Percentiles rank a stretch among this genome's conserved stretches.
Evolutionary conservation across 1,284 basidiomycete species (phyloP).

Genomic region (Thelephora terrestris): DNA sequence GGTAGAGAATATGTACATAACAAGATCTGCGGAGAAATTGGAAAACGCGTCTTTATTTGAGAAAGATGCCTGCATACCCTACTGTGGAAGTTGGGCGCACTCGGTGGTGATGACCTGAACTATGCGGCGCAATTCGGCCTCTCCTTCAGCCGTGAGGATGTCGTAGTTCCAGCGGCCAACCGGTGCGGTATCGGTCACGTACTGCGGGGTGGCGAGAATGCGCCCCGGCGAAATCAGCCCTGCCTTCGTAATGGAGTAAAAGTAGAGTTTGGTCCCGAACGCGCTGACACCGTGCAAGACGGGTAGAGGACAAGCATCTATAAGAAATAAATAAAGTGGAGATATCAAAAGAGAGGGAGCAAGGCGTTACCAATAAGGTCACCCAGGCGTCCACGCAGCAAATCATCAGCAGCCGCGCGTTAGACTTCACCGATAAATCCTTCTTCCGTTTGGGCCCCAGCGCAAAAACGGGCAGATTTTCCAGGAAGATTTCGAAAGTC

Average conservation of each 20-base stretch:
- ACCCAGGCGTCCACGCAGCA: conserved; percentile 9
- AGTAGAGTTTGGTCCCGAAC: conserved; percentile 11
- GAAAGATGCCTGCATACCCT: no score
- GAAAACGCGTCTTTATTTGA: no score
- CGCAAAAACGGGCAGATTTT: conserved; percentile 10
- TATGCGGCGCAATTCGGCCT: not conserved
- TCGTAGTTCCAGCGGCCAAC: not conserved
- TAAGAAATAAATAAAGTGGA: not conserved
- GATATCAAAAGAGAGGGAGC: not conserved
- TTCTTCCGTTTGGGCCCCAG: conserved; percentile 9
- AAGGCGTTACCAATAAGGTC: conserved; percentile 2
- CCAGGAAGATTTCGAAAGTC: conserved; percentile 7
- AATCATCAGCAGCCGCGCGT: conserved; percentile 9
- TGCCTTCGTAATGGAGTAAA: conserved; percentile 2
- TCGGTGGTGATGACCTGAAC: not conserved
- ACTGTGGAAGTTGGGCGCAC: not conserved
- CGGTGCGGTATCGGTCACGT: not conserved
- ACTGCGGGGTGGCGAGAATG: not conserved
- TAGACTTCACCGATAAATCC: conserved; percentile 1
- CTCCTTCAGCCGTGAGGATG: not conserved
- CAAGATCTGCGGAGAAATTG: no score
- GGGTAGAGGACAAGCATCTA: conserved; percentile 4
- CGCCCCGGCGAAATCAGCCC: not conserved
- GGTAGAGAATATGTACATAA: no score
- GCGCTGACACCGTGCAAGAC: conserved; percentile 13